Evolutionary conservation across 2,329 filamentous ascomycete species (phyloP), one percentile per base, ranked within the genome.

Genomic region (Trichoderma cornu-damae): DNA sequence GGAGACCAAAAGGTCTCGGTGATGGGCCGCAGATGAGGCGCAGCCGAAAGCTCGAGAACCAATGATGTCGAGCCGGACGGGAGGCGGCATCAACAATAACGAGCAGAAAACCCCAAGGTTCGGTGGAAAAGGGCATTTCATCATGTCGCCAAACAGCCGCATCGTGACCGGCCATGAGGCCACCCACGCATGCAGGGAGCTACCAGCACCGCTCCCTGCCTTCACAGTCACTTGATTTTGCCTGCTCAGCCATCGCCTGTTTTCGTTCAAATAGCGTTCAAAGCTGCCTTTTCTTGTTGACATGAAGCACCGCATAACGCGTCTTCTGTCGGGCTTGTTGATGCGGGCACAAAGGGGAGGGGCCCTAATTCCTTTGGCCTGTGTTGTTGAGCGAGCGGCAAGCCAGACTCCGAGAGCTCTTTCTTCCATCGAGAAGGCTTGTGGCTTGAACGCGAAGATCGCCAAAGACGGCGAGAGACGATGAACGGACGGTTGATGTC

Each of bases 201-300:
- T 26, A 20, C n/a, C 37, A 26, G 50, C 28, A 18, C 11, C 18
- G 50, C 11, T 54, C 30, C 40, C 30, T 35, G n/a, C 40, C 16
- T 7, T 24, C 14, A 22, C 6, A 6, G 50, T 44, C 38, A 38
- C 50, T 54, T 43, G 40, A 43, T 44, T n/a, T n/a, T 20, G 38
- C 50, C n/a, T 46, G 40, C 50, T 54, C 50, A 6, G 50, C 50
- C 50, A 35, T 43, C 40, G 3, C 3, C 44, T 7, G 30, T 14
- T 4, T 26, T 43, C 20, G 50, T 26, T 54, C 50, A 54, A 54
- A 54, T 54, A 54, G 20, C 30, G 20, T n/a, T n/a, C 20, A 28
- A 28, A 16, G 16, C n/a, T 18, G 28, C 35, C 50, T 24, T n/a
- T n/a, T n/a, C n/a, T n/a, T n/a, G 28, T 40, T 12, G 37, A 35